Base-by-base conservation (phyloP, 164 flowering plant species). In the Stephania japonica region DNA sequence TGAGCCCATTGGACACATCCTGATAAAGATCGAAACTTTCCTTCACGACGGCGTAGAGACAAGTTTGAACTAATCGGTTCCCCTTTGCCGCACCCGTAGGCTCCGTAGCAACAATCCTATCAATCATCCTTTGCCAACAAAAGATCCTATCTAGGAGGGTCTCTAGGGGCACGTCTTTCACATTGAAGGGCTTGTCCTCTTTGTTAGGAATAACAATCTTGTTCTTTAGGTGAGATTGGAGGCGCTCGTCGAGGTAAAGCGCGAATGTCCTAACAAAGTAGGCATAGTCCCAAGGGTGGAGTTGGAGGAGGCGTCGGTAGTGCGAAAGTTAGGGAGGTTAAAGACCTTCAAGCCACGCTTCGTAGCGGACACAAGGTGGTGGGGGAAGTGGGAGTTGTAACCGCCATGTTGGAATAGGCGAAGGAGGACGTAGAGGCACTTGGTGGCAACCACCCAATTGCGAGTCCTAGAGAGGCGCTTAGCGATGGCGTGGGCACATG, bases 371-470 rank as follows among this genome's bases (percentile, higher is more conserved):
- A 81, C 87, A 26, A 87, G 85, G 62, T 92, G 95, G 3, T 79
- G 56, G 11, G 97, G 91, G 84, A 92, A 92, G 61, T 83, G 74
- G 1, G 93, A 90, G 70, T 91, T 32, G 38, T 32, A 2, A 32
- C 38, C 91, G 11, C 94, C 96, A 1, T 88, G 89, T 53, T 88
- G 98, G 70, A 95, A 86, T 25, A 90, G 79, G 3, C 84, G 66
- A 18, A 90, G 84, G 47, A 90, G 87, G 23, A 95, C 86, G 86
- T 82, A 80, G 19, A 95, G 86, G 4, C 91, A 86, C 68, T 95
- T 95, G 32, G 91, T 80, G 19, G 90, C 98, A 1, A 93, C 99
- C 18, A 89, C 72, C 98, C 99, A 95, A 62, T 85, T 91, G 11
- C 86, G 80, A 0, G 98, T 92, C 47, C 89, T 80, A 69, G 87